A percentile compares a stretch with the other conserved stretches of the same genome.
These are phyloP conservation scores for Botryotinia narcissicola DNA, from an alignment of 2,329 filamentous ascomycete genomes.

Conservation along the genomic window DNA sequence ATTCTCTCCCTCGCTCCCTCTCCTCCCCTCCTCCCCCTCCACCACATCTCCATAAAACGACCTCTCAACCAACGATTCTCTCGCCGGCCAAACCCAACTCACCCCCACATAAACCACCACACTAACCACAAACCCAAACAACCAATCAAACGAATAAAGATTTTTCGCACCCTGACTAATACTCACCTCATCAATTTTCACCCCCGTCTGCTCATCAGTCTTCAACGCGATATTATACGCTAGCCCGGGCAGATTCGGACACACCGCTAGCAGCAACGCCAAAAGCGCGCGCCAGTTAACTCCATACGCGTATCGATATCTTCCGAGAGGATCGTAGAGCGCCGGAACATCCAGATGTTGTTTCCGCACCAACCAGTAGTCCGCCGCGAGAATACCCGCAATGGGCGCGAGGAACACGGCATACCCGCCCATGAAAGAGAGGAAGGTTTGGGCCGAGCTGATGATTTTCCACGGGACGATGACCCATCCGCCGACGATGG, in stretches of 20 bases:
- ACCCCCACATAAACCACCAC: constrained; percentile 55
- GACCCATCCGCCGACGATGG: constrained; percentile 54
- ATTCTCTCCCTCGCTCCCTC: neutral
- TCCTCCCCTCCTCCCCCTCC: neutral
- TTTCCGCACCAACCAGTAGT: constrained; percentile 55
- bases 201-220: neutral
- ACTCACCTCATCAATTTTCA: constrained; percentile 20
- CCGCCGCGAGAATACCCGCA: constrained; percentile 55
- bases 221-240: constrained; percentile 28
- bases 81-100: constrained; percentile 48
- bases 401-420: constrained; percentile 61
- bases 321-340: constrained; percentile 37
- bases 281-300: constrained; percentile 35
- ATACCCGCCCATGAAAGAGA: constrained; percentile 66
- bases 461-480: constrained; percentile 67
- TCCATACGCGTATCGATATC: constrained; percentile 35
- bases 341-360: constrained; percentile 41
- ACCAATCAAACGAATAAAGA: constrained; percentile 64
- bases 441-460: constrained; percentile 54
- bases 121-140: constrained; percentile 58
- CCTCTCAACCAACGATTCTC: constrained; percentile 47
- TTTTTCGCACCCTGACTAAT: constrained; percentile 48
- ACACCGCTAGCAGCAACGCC: constrained; percentile 31
- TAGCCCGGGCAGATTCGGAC: constrained; percentile 34
- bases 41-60: constrained; percentile 42